phyloP scores from a whole-genome alignment of 2,329 filamentous ascomycete species.

The Colletotrichum tropicale region DNA sequence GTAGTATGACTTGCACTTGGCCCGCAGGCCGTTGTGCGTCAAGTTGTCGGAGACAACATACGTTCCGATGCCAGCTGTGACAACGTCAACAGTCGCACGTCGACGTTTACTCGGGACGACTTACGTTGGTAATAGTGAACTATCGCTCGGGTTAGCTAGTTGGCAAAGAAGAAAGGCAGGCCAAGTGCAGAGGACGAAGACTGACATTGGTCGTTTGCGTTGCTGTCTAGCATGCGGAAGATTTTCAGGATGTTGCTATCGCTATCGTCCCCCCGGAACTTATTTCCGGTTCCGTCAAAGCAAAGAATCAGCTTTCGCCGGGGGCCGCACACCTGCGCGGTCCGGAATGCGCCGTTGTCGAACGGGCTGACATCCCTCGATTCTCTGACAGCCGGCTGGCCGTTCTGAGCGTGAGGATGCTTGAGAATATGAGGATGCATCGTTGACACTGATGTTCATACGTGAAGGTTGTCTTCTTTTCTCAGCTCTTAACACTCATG shows the following conservation, averaged over 20 bases:
- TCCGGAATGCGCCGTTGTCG: neutral
- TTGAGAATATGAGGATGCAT: neutral
- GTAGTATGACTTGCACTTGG: conserved; percentile 69
- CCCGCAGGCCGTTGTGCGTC: conserved; percentile 59
- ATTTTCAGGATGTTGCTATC: conserved; percentile 74
- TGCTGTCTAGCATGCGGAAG: conserved; percentile 71
- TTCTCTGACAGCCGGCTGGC: too few relatives aligned
- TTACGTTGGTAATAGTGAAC: conserved; percentile 67
- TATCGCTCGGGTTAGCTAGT: conserved; percentile 21
- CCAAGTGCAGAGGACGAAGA: neutral
- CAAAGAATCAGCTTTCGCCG: conserved; percentile 60
- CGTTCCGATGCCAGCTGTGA: conserved; percentile 70
- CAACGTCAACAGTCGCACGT: neutral
- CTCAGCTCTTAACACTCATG: neutral
- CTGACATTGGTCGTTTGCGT: conserved; percentile 62
- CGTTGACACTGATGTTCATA: neutral
- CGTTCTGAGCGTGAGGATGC: neutral
- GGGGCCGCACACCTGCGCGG: neutral
- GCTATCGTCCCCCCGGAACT: conserved; percentile 66
- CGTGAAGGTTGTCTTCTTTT: neutral
- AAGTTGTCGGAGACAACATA: conserved; percentile 68
- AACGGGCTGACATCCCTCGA: neutral
- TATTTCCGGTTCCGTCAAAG: conserved; percentile 69
- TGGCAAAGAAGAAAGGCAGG: neutral
- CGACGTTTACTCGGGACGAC: conserved; percentile 22